A percentile compares a stretch with the other conserved stretches of the same genome.
phyloP scores from a whole-genome alignment of 352 stramenopile species.

The Phytophthora rubi region DNA sequence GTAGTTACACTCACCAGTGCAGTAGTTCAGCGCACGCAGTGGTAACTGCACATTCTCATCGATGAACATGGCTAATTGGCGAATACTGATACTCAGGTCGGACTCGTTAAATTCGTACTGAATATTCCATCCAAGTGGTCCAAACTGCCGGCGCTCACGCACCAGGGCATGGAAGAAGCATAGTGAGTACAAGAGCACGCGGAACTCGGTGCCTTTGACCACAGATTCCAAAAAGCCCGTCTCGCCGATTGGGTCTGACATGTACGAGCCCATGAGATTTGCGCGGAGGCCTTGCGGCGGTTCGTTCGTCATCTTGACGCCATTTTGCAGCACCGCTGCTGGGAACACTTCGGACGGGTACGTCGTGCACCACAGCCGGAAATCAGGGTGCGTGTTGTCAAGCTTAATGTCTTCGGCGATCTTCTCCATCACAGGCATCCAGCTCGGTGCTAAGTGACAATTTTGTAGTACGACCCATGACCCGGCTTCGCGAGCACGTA shows the following conservation, averaged over 20 bases:
- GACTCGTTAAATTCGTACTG: conserved; percentile 97
- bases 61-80: conserved; percentile 93
- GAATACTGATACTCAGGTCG: conserved; percentile 92
- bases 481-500: conserved; percentile 75
- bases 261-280: conserved; percentile 93
- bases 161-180: conserved; percentile 94
- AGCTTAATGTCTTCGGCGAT: conserved; percentile 87
- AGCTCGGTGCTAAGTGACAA: conserved; percentile 89
- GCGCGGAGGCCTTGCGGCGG: conserved; percentile 91
- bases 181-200: conserved; percentile 89
- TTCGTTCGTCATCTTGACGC: conserved; percentile 97
- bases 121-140: conserved; percentile 95
- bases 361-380: conserved; percentile 95
- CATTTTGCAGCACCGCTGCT: conserved; percentile 94
- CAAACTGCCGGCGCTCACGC: conserved; percentile 93
- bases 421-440: conserved; percentile 95
- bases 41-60: conserved; percentile 91
- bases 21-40: conserved; percentile 78
- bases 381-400: conserved; percentile 87
- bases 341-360: conserved; percentile 95
- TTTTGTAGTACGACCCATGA: conserved; percentile 95
- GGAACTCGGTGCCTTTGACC: conserved; percentile 81
- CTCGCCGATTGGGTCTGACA: conserved; percentile 91
- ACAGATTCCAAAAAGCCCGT: conserved; percentile 89
- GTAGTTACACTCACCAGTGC: conserved; percentile 89